Conservation (phyloP, 345 rosid genomes). For the Erucastrum elatum region DNA sequence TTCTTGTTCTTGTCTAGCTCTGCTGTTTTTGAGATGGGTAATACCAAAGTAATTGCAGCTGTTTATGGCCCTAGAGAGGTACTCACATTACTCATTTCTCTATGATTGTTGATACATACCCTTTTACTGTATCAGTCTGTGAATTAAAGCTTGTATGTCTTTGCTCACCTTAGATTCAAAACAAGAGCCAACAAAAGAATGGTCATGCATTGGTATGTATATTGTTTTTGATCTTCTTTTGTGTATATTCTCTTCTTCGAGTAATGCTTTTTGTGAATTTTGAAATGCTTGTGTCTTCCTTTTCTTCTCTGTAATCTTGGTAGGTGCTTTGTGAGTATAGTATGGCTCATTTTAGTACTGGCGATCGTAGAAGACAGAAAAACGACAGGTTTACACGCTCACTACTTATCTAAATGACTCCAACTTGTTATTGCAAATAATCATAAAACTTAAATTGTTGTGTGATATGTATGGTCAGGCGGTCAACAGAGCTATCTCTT, state of each 20-base stretch:
- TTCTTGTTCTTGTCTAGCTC: constrained; percentile 45
- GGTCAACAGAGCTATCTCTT: constrained; percentile 90
- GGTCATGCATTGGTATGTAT: constrained; percentile 70
- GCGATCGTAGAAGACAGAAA: constrained; percentile 73
- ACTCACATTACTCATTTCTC: not conserved
- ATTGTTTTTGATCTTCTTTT: not conserved
- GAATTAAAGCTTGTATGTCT: not conserved
- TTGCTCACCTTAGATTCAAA: constrained; percentile 59
- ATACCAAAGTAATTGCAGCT: constrained; percentile 94
- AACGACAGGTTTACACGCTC: constrained; percentile 60
- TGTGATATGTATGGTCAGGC: constrained; percentile 48
- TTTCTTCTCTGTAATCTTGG: not conserved
- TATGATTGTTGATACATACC: constrained; percentile 4
- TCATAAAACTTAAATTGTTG: not conserved
- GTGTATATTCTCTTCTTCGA: not conserved
- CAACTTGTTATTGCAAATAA: constrained; percentile 1
- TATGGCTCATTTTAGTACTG: constrained; percentile 1
- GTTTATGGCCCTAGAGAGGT: constrained; percentile 99
- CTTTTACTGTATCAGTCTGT: not conserved
- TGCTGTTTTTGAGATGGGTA: constrained; percentile 94
- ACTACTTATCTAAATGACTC: not conserved
- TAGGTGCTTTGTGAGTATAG: constrained; percentile 4
- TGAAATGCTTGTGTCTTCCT: too few species aligned
- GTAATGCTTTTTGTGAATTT: too few species aligned
- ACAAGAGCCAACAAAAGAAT: constrained; percentile 64